phyloP scores from a whole-genome alignment of 1,284 basidiomycete genomes.

The Coniferiporia sulphurascens region DNA sequence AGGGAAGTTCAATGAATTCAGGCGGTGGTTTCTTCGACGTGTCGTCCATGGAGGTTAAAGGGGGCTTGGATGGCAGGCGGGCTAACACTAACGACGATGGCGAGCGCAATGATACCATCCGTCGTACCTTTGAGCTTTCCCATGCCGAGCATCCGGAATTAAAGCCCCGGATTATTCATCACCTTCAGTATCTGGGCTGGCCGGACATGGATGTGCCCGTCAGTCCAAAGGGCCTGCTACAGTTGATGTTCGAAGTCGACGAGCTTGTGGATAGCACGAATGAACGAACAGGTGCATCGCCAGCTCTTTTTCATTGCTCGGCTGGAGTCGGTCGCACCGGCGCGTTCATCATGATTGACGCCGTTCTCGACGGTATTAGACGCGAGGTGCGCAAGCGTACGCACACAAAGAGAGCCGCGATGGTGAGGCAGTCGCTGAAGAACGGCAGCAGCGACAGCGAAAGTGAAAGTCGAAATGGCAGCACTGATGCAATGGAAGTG shows the following conservation, averaged over 20 bases:
- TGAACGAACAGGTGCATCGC: conserved; percentile 22
- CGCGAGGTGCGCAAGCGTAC: conserved; percentile 46
- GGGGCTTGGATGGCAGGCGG: conserved; percentile 1
- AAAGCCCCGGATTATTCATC: conserved; percentile 58
- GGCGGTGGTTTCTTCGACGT: conserved; percentile 8
- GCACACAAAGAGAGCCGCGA: conserved; percentile 28
- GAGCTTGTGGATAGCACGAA: conserved; percentile 50
- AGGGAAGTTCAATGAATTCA: not conserved
- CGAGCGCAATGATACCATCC: conserved; percentile 42
- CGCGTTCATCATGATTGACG: conserved; percentile 86
- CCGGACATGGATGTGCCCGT: conserved; percentile 92
- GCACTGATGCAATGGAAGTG: conserved; percentile 29
- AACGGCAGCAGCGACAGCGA: conserved; percentile 22
- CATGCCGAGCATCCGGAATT: conserved; percentile 55
- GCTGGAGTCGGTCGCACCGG: conserved; percentile 92
- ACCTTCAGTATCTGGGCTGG: conserved; percentile 90
- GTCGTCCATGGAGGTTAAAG: not conserved
- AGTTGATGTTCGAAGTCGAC: conserved; percentile 60
- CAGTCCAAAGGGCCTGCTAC: conserved; percentile 67
- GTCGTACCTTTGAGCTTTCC: conserved; percentile 65
- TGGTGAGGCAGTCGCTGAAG: conserved; percentile 17
- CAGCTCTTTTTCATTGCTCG: conserved; percentile 67
- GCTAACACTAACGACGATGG: conserved; percentile 22
- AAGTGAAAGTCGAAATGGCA: conserved; percentile 16
- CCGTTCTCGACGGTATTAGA: conserved; percentile 74